These are phyloP conservation scores for Bipolaris bicolor DNA, from an alignment of 2,329 filamentous ascomycete genomes.

Conservation along the genomic window DNA sequence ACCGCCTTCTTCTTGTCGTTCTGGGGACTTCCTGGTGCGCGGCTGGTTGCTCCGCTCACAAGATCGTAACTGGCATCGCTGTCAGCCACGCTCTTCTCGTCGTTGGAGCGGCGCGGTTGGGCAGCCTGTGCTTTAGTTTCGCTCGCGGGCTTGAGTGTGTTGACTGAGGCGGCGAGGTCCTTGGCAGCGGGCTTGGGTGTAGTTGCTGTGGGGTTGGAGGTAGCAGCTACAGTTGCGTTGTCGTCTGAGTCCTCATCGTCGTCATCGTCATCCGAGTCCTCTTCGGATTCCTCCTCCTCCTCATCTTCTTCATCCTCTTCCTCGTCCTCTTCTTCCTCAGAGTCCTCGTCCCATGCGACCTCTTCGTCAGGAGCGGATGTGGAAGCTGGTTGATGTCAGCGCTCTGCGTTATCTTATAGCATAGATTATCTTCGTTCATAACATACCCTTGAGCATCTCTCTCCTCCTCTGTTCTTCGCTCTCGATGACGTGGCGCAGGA, in stretches of 20 bases:
- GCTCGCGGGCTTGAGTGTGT: constrained; percentile 48
- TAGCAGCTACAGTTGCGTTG: constrained; percentile 10
- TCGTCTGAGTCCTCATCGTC: constrained; percentile 19
- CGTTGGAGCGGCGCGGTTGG: constrained; percentile 70
- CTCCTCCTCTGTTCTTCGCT: constrained; percentile 86
- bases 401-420: background rate
- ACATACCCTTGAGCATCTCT: constrained; percentile 86
- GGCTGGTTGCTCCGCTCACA: constrained; percentile 76
- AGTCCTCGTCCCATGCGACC: constrained; percentile 74
- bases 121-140: constrained; percentile 61
- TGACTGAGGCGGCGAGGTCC: constrained; percentile 41
- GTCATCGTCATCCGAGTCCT: constrained; percentile 16
- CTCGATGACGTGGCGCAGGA: constrained; percentile 89
- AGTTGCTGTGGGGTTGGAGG: constrained; percentile 14
- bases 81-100: constrained; percentile 79
- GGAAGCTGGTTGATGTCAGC: constrained; percentile 51
- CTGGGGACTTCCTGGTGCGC: constrained; percentile 71
- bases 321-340: constrained; percentile 57
- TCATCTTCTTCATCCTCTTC: constrained; percentile 42
- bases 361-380: constrained; percentile 76
- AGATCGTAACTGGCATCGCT: constrained; percentile 97
- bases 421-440: too few relatives aligned
- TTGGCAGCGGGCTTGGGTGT: constrained; percentile 3
- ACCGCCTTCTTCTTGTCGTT: constrained; percentile 56
- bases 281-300: constrained; percentile 27